Base-by-base conservation (phyloP, 192 early-diverging fungal species). In the Backusella circina region DNA sequence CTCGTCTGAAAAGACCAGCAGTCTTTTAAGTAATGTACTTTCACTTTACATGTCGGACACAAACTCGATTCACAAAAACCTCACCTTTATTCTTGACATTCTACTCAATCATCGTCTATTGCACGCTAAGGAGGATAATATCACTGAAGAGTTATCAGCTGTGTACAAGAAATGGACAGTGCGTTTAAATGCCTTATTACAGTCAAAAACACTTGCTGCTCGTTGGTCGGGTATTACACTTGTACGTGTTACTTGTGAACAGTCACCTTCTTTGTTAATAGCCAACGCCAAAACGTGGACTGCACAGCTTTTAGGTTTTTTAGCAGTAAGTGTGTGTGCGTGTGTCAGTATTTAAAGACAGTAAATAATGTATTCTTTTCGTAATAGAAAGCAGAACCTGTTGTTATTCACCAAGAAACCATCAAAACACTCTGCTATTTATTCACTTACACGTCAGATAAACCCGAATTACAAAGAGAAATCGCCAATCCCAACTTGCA, bases 401-500 rank as follows among this genome's bases (percentile, higher is more conserved):
- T 54, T 18, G 30, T 74, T 15, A 79, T 77, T 10, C 71, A 84
- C 38, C 79, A 84, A 41, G 82, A 73, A 7, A 75, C 84, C 30
- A 88, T 89, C 50, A 54, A 71, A 30, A 81, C 85, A 1, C 67
- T 89, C 28, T 81, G 82, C 2, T 78, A 78, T 36, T n/a, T 89
- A 33, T 88, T 87, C 74, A 77, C 76, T 18, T 86, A 84, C 67
- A 86, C 86, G 1, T 64, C 66, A 12, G 76, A 86, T 54, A 83
- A 81, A 44, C 85, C 84, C 21, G 86, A 89, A 33, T 44, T 89
- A 70, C 87, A 89, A 67, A 79, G 86, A 72, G 88, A 89, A 75
- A 74, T 89, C 41, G 82, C 85, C 13, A 75, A 80, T 18, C 84
- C 82, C n/a, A 82, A 83, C 41, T 69, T 89, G 5, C 86, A 84